Evolutionary conservation across 2,329 filamentous ascomycete species (phyloP).

Genomic region (Clarireedia hainanense): DNA sequence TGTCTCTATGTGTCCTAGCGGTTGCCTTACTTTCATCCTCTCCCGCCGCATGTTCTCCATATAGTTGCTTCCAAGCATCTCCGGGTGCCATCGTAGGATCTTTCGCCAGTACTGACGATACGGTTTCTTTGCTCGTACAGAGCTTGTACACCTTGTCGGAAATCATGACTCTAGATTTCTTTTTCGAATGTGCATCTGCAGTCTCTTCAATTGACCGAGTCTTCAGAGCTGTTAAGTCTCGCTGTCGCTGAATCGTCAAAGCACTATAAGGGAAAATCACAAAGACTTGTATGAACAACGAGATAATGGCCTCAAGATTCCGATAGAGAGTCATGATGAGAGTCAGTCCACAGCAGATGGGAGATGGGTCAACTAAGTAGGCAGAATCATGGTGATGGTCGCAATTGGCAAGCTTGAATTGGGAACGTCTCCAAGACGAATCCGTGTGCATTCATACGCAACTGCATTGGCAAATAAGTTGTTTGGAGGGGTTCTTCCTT

Average conservation of each 20-base stretch:
- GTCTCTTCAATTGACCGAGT: neutral
- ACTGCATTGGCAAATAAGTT: neutral
- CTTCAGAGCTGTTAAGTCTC: conserved; percentile 1
- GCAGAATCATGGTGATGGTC: neutral
- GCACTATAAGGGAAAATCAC: conserved; percentile 28
- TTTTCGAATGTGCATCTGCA: neutral
- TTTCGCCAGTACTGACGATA: conserved; percentile 49
- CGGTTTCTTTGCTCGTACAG: conserved; percentile 44
- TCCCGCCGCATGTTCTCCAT: conserved; percentile 28
- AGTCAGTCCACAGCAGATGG: neutral
- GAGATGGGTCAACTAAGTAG: neutral
- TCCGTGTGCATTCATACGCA: no score
- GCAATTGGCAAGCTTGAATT: neutral
- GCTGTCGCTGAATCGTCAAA: conserved; percentile 24
- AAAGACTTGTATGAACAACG: conserved; percentile 25
- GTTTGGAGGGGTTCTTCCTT: neutral
- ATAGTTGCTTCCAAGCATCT: conserved; percentile 49
- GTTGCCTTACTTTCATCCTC: conserved; percentile 17
- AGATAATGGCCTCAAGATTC: conserved; percentile 13
- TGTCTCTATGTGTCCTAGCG: conserved; percentile 17
- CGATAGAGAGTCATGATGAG: conserved; percentile 12
- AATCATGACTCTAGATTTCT: conserved; percentile 28
- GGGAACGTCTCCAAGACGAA: no score
- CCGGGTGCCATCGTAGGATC: conserved; percentile 45
- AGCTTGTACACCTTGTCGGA: conserved; percentile 41